Evolutionary conservation across 2,329 filamentous ascomycete species (phyloP).

Genomic region (Fusarium buharicum): DNA sequence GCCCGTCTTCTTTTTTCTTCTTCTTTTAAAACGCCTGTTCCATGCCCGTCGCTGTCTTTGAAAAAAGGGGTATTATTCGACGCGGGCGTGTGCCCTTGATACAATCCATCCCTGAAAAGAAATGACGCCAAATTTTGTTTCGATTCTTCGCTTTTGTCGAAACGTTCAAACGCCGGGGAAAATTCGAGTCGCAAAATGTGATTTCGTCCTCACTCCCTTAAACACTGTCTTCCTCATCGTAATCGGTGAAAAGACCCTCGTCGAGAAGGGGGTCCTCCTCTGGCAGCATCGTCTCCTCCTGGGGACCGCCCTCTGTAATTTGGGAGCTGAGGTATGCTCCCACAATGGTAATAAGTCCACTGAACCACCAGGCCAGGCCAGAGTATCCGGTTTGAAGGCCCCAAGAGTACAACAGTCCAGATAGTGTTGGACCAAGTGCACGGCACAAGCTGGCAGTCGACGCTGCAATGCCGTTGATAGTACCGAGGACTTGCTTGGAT

Average conservation of each 20-base stretch:
- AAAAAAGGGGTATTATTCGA: constrained; percentile 38
- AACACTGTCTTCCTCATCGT: constrained; percentile 49
- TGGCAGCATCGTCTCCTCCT: constrained; percentile 53
- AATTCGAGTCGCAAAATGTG: constrained; percentile 26
- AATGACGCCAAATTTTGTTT: constrained; percentile 41
- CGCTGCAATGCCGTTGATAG: constrained; percentile 90
- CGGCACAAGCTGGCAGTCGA: constrained; percentile 90
- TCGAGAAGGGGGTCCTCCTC: constrained; percentile 54
- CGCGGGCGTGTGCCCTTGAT: constrained; percentile 32
- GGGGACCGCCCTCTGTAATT: constrained; percentile 72
- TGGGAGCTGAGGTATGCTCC: constrained; percentile 80
- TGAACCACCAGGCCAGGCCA: constrained; percentile 93
- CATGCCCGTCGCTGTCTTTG: constrained; percentile 38
- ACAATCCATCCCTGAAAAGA: constrained; percentile 40
- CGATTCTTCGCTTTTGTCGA: constrained; percentile 33
- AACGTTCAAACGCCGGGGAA: constrained; percentile 38
- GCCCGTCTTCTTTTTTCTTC: constrained; percentile 34
- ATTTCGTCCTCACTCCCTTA: constrained; percentile 30
- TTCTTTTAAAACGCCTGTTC: constrained; percentile 39
- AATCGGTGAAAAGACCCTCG: constrained; percentile 47
- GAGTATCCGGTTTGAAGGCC: constrained; percentile 85
- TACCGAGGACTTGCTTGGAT: constrained; percentile 84
- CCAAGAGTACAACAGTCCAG: constrained; percentile 83
- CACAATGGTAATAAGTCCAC: constrained; percentile 76
- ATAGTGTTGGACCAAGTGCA: constrained; percentile 88